Conservation (phyloP, 2,329 filamentous ascomycete genomes). For the Triangularia setosa region DNA sequence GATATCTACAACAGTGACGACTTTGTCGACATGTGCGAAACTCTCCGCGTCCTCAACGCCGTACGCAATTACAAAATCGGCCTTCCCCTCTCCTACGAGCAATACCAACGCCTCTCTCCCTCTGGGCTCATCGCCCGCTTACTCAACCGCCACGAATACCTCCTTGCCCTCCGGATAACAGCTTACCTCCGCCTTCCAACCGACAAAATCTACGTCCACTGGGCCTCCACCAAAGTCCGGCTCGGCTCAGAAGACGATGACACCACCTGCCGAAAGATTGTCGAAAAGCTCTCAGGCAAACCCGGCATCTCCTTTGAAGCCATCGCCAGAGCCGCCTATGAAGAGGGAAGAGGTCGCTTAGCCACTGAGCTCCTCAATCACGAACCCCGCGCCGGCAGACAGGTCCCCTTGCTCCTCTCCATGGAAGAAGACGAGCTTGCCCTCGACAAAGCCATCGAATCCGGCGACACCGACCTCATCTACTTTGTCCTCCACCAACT, state of each 20-base stretch:
- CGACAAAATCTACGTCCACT: constrained; percentile 91
- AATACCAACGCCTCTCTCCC: constrained; percentile 85
- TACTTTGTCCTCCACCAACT: constrained; percentile 82
- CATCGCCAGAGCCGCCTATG: constrained; percentile 87
- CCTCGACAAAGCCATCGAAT: constrained; percentile 93
- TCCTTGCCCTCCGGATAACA: constrained; percentile 83
- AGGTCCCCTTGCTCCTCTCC: constrained; percentile 85
- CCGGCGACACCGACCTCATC: constrained; percentile 90
- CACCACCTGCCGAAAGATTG: constrained; percentile 78
- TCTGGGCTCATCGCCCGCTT: constrained; percentile 83
- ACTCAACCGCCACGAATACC: constrained; percentile 84
- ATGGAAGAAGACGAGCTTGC: constrained; percentile 97
- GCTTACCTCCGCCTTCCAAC: constrained; percentile 82
- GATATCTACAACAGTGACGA: constrained; percentile 98
- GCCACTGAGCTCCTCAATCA: constrained; percentile 90
- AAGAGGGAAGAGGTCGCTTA: constrained; percentile 84
- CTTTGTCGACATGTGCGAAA: constrained; percentile 98
- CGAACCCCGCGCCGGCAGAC: constrained; percentile 89
- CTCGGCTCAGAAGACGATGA: constrained; percentile 82
- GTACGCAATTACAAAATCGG: constrained; percentile 89
- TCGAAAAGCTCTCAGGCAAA: constrained; percentile 81
- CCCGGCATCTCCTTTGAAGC: constrained; percentile 93
- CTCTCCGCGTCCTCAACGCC: constrained; percentile 84
- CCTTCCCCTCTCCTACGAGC: constrained; percentile 85
- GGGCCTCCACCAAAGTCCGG: constrained; percentile 92